These are phyloP conservation scores for Boletellus deceptivus DNA, from an alignment of 1,284 basidiomycete species.

Conservation along the genomic window DNA sequence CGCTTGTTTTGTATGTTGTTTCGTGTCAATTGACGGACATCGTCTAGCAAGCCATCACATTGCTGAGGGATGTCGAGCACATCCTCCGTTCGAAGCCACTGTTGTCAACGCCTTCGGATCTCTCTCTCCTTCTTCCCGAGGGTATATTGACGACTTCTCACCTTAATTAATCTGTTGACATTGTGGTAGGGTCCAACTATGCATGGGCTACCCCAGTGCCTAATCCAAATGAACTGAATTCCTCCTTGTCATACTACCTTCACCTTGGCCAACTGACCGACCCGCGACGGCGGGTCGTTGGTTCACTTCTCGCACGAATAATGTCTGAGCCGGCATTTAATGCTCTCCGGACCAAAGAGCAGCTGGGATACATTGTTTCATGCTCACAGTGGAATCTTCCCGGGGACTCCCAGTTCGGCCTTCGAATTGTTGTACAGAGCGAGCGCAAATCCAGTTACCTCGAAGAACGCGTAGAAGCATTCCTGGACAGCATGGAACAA, in stretches of 20 bases:
- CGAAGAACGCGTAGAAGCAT: slow-evolving; percentile 86
- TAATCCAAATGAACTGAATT: slow-evolving; percentile 89
- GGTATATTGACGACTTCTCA: slow-evolving; percentile 40
- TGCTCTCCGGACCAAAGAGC: slow-evolving; percentile 92
- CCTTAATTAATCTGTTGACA: slow-evolving; percentile 7
- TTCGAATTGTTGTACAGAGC: slow-evolving; percentile 90
- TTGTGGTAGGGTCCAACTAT: slow-evolving; percentile 60
- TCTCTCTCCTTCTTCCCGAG: slow-evolving; percentile 66
- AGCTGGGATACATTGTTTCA: slow-evolving; percentile 89
- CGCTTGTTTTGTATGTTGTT: slow-evolving; percentile 3
- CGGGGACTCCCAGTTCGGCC: slow-evolving; percentile 69
- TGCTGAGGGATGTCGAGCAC: slow-evolving; percentile 73
- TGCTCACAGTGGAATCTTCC: slow-evolving; percentile 54
- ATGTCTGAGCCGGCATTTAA: slow-evolving; percentile 92
- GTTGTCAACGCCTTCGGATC: slow-evolving; percentile 38
- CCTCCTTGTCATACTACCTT: slow-evolving; percentile 76
- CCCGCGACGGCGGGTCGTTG: slow-evolving; percentile 55
- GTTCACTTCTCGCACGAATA: slow-evolving; percentile 72
- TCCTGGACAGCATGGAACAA: slow-evolving; percentile 71
- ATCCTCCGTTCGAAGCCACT: slow-evolving; percentile 62
- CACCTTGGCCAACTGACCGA: slow-evolving; percentile 67
- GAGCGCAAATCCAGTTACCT: slow-evolving; percentile 84
- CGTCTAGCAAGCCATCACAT: slow-evolving; percentile 67
- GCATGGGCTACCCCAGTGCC: slow-evolving; percentile 71
- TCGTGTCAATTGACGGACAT: slow-evolving; percentile 5